phyloP scores from a whole-genome alignment of 192 early-diverging fungal genomes.

The Mortierella claussenii region DNA sequence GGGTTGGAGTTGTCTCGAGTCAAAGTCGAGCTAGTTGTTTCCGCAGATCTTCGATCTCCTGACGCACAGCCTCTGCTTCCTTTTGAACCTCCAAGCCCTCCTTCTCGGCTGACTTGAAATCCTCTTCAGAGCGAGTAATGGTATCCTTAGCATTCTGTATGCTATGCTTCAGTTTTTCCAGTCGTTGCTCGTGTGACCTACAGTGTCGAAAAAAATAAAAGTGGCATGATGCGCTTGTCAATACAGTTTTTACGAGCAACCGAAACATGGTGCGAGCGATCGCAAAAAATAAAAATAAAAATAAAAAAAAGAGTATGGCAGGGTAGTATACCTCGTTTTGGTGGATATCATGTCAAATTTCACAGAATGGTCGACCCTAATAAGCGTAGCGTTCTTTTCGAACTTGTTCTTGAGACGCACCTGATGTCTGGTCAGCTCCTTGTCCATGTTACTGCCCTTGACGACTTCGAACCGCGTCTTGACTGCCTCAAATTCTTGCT shows the following conservation, averaged over 20 bases:
- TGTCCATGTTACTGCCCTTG: slow-evolving; percentile 21
- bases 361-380: background rate
- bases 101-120: slow-evolving; percentile 9
- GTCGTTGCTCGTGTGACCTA: slow-evolving; percentile 18
- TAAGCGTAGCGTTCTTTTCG: background rate
- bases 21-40: slow-evolving; percentile 3
- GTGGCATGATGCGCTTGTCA: no score
- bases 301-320: background rate
- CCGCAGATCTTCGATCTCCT: slow-evolving; percentile 15
- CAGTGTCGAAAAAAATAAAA: background rate
- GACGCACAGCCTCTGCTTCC: background rate
- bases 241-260: no score
- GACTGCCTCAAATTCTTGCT: slow-evolving; percentile 32
- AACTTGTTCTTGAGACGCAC: slow-evolving; percentile 7
- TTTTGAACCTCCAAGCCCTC: slow-evolving; percentile 6
- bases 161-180: slow-evolving; percentile 4
- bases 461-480: slow-evolving; percentile 7
- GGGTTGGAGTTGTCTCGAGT: background rate
- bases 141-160: slow-evolving; percentile 8
- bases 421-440: slow-evolving; percentile 25
- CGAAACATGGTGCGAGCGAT: no score
- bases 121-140: slow-evolving; percentile 9
- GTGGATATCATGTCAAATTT: slow-evolving; percentile 1
- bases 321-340: slow-evolving; percentile 11
- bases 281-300: background rate